Evolutionary conservation across 495 filamentous ascomycete genomes (phyloP).

Genomic region (Podospora tetraspora): DNA sequence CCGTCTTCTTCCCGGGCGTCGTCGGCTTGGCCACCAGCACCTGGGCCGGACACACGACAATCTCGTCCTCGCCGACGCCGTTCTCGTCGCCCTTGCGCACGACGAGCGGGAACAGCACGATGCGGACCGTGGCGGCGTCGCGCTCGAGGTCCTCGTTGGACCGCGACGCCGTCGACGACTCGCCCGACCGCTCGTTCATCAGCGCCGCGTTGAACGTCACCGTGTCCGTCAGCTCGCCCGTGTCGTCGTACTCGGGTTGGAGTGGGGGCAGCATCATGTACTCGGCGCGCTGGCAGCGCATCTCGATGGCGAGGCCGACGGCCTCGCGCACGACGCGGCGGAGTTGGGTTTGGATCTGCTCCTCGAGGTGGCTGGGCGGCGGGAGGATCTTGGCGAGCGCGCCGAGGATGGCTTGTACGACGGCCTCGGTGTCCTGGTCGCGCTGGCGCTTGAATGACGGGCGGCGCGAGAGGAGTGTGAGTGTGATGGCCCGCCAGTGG

Average conservation of each 20-base stretch:
- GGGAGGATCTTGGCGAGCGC: slow-evolving; percentile 75
- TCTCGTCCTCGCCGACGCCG: slow-evolving; percentile 81
- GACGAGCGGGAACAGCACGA: slow-evolving; percentile 90
- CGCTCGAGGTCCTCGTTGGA: slow-evolving; percentile 71
- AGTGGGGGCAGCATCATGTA: slow-evolving; percentile 96
- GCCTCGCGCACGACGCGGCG: slow-evolving; percentile 77
- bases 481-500: slow-evolving; percentile 91
- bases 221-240: slow-evolving; percentile 78
- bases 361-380: slow-evolving; percentile 67
- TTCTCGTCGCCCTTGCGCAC: slow-evolving; percentile 88
- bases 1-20: slow-evolving; percentile 13
- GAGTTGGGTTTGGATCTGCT: slow-evolving; percentile 70
- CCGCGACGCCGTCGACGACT: slow-evolving; percentile 33
- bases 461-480: slow-evolving; percentile 78
- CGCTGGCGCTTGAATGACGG: slow-evolving; percentile 69
- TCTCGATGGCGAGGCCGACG: slow-evolving; percentile 84
- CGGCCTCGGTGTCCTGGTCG: slow-evolving; percentile 79
- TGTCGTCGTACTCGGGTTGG: slow-evolving; percentile 90
- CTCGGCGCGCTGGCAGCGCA: slow-evolving; percentile 92
- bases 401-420: slow-evolving; percentile 76
- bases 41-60: slow-evolving; percentile 88
- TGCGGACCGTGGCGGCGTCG: slow-evolving; percentile 69
- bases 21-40: slow-evolving; percentile 59
- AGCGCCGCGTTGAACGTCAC: slow-evolving; percentile 73
- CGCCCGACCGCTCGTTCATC: slow-evolving; percentile 87